Evolutionary conservation across 2,329 filamentous ascomycete genomes (phyloP).

Genomic region (Epichloe hybrida): DNA sequence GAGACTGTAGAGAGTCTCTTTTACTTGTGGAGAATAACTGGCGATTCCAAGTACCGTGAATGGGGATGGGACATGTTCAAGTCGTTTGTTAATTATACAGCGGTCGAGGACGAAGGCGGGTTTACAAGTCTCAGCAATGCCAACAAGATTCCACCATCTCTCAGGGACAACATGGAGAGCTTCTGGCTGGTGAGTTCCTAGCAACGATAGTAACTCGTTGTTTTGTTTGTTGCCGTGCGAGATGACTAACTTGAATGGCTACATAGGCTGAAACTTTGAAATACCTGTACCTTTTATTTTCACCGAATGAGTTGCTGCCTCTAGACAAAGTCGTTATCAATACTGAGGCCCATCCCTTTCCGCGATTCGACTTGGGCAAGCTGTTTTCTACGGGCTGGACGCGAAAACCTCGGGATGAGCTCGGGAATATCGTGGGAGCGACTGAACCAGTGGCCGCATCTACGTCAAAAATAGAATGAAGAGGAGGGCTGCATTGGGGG

Average conservation of each 20-base stretch:
- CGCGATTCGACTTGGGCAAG: conserved; percentile 68
- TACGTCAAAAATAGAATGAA: background rate
- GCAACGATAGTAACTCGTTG: background rate
- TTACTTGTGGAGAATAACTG: conserved; percentile 98
- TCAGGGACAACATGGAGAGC: conserved; percentile 91
- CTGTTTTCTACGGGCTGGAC: conserved; percentile 73
- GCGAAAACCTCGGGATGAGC: conserved; percentile 46
- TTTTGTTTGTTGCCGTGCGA: background rate
- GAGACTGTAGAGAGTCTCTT: conserved; percentile 95
- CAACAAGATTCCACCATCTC: conserved; percentile 51
- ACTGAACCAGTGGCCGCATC: background rate
- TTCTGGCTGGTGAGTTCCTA: conserved; percentile 73
- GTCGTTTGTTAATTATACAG: conserved; percentile 74
- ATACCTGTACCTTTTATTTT: conserved; percentile 94
- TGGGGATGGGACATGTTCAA: conserved; percentile 99
- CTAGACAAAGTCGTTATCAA: conserved; percentile 85
- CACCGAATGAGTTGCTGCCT: conserved; percentile 66
- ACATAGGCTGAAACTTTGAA: conserved; percentile 83
- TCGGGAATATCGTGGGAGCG: conserved; percentile 24
- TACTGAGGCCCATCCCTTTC: conserved; percentile 86
- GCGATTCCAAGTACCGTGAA: conserved; percentile 74
- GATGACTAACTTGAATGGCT: conserved; percentile 2
- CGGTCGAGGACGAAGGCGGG: conserved; percentile 62
- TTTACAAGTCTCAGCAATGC: conserved; percentile 75
- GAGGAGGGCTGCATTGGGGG: background rate